A percentile compares a stretch with the other conserved stretches of the same genome.
phyloP scores from a whole-genome alignment of 805 yeast species.

The Ogataea ganodermae region DNA sequence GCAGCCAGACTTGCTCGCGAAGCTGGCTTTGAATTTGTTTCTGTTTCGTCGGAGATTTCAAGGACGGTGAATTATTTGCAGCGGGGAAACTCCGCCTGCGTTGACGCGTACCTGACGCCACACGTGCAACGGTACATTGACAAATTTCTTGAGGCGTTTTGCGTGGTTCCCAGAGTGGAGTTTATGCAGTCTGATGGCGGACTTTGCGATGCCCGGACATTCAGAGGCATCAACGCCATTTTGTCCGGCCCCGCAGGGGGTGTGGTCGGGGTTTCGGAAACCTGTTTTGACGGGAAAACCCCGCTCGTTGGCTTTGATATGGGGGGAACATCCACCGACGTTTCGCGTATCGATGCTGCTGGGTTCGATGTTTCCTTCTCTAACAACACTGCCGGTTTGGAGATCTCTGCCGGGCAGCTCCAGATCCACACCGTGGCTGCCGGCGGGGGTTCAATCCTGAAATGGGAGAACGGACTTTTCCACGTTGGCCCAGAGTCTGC shows the following conservation, averaged over 20 bases:
- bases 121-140: conserved; percentile 40
- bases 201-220: conserved; percentile 72
- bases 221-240: conserved; percentile 84
- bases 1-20: conserved; percentile 38
- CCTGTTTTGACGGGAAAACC: conserved; percentile 61
- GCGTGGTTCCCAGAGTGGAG: conserved; percentile 41
- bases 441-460: conserved; percentile 74
- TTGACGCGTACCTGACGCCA: conserved; percentile 47
- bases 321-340: conserved; percentile 92
- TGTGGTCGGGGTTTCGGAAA: conserved; percentile 85
- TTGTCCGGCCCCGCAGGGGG: conserved; percentile 99
- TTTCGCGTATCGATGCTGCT: conserved; percentile 68
- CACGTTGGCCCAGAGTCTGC: conserved; percentile 91
- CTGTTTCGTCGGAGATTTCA: conserved; percentile 38
- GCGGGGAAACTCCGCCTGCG: conserved; percentile 43
- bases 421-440: conserved; percentile 84
- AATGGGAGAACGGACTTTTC: conserved; percentile 71
- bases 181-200: conserved; percentile 81
- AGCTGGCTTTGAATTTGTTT: conserved; percentile 43
- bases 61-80: conserved; percentile 40
- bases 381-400: conserved; percentile 80
- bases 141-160: conserved; percentile 37
- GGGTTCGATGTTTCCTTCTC: conserved; percentile 77
- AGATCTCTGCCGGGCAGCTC: conserved; percentile 78
- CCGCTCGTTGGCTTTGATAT: conserved; percentile 82